Evolutionary conservation across 306 rosid genomes (phyloP).

Genomic region (Astragalus glycyphyllos): DNA sequence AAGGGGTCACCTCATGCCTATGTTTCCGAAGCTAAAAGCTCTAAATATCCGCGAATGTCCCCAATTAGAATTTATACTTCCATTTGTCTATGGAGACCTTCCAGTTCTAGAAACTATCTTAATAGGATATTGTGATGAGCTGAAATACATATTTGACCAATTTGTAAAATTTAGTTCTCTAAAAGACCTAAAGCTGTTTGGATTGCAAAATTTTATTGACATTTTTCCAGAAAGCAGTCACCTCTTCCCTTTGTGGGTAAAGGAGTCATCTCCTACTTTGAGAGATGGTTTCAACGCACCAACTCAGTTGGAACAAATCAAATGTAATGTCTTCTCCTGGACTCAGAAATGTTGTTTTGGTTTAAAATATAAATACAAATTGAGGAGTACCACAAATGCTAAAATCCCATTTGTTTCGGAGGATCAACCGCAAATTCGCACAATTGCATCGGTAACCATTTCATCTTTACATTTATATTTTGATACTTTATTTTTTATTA

Average conservation of each 20-base stretch:
- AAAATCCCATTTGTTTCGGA: not conserved
- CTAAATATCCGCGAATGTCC: no score
- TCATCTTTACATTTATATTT: not conserved
- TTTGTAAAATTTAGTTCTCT: not conserved
- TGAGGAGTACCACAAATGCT: not conserved
- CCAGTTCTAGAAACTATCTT: not conserved
- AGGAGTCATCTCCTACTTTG: no score
- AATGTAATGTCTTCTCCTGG: not conserved
- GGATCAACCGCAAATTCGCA: not conserved
- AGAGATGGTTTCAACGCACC: not conserved
- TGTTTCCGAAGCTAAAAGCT: no score
- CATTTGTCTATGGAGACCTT: not conserved
- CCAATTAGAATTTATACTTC: no score
- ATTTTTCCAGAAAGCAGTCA: not conserved
- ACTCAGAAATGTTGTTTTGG: not conserved
- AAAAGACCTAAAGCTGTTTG: accelerated
- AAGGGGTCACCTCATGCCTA: not conserved
- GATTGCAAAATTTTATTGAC: not conserved
- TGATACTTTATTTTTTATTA: not conserved
- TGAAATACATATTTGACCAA: not conserved
- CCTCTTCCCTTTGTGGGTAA: not conserved
- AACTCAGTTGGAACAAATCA: not conserved
- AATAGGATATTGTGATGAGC: not conserved
- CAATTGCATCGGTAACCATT: not conserved
- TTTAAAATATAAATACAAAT: not conserved